Evolutionary conservation across 1,284 basidiomycete species (phyloP).

Genomic region (Heterobasidion irregulare): DNA sequence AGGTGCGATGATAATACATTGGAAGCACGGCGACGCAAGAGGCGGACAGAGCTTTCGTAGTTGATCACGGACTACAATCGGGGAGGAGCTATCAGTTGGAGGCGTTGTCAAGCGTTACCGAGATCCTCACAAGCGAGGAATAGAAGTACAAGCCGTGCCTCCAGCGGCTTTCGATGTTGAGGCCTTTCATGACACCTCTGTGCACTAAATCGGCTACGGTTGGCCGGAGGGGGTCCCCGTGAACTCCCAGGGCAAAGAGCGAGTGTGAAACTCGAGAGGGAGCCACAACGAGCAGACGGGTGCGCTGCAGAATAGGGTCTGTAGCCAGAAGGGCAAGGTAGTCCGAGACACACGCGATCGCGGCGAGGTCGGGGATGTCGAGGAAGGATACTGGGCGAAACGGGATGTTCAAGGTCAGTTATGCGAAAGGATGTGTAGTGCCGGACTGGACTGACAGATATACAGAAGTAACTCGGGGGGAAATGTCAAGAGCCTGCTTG

Average conservation of each 20-base stretch:
- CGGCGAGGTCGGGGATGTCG: slow-evolving; percentile 60
- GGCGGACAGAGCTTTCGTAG: slow-evolving; percentile 43
- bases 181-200: slow-evolving; percentile 56
- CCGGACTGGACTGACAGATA: slow-evolving; percentile 35
- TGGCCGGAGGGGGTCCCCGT: slow-evolving; percentile 49
- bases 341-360: slow-evolving; percentile 37
- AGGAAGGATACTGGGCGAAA: slow-evolving; percentile 48
- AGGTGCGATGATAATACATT: slow-evolving; percentile 39
- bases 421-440: background rate
- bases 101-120: slow-evolving; percentile 1
- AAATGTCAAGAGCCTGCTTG: slow-evolving; percentile 15
- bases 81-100: background rate
- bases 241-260: slow-evolving; percentile 46
- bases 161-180: slow-evolving; percentile 56
- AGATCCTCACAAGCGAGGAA: slow-evolving; percentile 42
- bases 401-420: background rate
- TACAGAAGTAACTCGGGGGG: slow-evolving; percentile 50
- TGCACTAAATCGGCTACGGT: slow-evolving; percentile 58
- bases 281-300: slow-evolving; percentile 48
- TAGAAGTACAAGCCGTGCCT: slow-evolving; percentile 56
- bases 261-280: slow-evolving; percentile 61
- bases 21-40: slow-evolving; percentile 40
- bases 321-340: slow-evolving; percentile 37
- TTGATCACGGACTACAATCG: slow-evolving; percentile 42
- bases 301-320: slow-evolving; percentile 54